Percentiles rank a stretch among this genome's conserved stretches.
phyloP scores from a whole-genome alignment of 225 moss, liverwort and hornwort species.

The Physcomitrellopsis africana region DNA sequence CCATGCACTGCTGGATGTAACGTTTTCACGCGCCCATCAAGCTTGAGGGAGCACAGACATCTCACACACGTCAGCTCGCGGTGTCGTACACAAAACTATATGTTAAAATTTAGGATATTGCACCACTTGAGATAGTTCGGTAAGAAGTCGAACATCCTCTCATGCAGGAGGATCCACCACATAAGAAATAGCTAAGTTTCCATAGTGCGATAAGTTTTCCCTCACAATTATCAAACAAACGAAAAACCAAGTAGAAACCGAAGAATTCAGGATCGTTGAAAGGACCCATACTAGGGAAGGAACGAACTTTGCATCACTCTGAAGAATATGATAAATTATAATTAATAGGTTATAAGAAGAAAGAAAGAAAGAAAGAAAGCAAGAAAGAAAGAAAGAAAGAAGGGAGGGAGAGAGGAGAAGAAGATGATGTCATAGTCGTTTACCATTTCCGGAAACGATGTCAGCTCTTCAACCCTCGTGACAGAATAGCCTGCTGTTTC shows the following conservation, averaged over 20 bases:
- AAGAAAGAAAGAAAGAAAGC: too few relatives aligned
- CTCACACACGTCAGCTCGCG: neutral
- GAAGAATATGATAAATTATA: too few relatives aligned
- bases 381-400: too few relatives aligned
- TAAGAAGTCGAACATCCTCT: neutral
- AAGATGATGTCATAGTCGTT: neutral
- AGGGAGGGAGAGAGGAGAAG: neutral
- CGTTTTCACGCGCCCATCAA: constrained; percentile 85
- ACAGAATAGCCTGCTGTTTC: constrained; percentile 65
- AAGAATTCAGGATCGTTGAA: neutral
- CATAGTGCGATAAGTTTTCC: neutral
- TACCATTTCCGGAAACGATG: constrained; percentile 86
- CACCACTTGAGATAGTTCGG: neutral
- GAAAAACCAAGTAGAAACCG: neutral
- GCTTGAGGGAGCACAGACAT: constrained; percentile 35
- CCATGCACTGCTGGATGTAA: constrained; percentile 79
- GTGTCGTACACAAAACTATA: neutral
- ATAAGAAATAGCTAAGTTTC: neutral
- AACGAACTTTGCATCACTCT: neutral
- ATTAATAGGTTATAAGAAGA: too few relatives aligned
- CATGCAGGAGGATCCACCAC: neutral
- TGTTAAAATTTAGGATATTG: neutral
- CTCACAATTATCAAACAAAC: neutral
- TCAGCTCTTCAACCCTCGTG: constrained; percentile 73
- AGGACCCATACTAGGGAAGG: neutral